Evolutionary conservation across 2,329 filamentous ascomycete species (phyloP).

Genomic region (Dendryphion nanum): DNA sequence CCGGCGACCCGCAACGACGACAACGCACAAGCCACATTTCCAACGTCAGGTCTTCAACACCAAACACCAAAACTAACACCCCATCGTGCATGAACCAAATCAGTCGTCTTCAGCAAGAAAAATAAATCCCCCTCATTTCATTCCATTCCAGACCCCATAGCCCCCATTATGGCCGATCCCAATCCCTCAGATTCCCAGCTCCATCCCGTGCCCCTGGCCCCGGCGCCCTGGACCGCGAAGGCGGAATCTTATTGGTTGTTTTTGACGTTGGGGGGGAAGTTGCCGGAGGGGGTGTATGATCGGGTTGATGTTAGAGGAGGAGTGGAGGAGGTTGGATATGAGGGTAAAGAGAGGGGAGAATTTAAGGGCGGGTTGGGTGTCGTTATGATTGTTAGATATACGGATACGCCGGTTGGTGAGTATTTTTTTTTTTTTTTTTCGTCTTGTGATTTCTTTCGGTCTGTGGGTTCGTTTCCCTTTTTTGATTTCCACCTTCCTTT

Average conservation of each 20-base stretch:
- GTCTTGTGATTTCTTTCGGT: background rate
- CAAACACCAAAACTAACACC: no score
- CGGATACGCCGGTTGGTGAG: conserved; percentile 31
- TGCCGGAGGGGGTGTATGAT: conserved; percentile 28
- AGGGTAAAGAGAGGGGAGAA: conserved; percentile 8
- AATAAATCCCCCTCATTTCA: background rate
- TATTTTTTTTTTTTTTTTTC: no score
- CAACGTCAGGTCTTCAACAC: no score
- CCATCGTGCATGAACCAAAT: no score
- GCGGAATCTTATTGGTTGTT: conserved; percentile 27
- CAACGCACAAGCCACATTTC: no score
- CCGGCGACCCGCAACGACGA: no score
- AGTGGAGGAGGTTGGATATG: conserved; percentile 6
- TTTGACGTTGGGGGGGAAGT: conserved; percentile 14
- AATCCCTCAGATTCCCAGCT: no score
- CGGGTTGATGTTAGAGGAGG: conserved; percentile 15
- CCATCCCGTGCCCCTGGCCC: conserved; percentile 18
- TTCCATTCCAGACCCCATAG: no score
- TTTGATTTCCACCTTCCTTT: no score
- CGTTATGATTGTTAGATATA: conserved; percentile 29
- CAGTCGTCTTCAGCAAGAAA: no score
- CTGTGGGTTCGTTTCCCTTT: no score
- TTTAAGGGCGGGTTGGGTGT: conserved; percentile 28
- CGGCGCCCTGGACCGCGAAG: conserved; percentile 25
- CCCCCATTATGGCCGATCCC: no score